phyloP scores from a whole-genome alignment of 176 grass and related monocot species.

The Carex kokanica region DNA sequence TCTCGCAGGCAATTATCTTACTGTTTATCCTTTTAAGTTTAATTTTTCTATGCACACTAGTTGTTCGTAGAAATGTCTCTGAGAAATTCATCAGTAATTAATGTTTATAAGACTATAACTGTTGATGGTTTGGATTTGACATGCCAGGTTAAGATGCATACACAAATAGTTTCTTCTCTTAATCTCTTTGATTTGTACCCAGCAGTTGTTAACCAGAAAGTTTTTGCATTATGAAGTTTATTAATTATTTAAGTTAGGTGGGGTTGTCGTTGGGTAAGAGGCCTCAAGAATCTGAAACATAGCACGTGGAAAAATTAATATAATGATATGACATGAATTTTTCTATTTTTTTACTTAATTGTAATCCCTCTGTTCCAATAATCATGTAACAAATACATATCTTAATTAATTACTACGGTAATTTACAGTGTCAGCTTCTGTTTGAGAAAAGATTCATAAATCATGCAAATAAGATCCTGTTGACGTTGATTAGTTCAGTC shows the following conservation, averaged over 20 bases:
- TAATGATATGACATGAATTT: background rate
- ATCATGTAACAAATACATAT: background rate
- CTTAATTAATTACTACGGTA: background rate
- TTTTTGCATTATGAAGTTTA: background rate
- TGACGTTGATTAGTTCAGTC: background rate
- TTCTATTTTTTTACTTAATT: background rate
- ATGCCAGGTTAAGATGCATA: background rate
- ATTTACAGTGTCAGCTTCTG: background rate
- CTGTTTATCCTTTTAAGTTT: background rate
- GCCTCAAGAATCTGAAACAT: conserved; percentile 10
- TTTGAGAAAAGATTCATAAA: background rate
- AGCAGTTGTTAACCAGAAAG: background rate
- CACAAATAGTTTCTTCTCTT: background rate
- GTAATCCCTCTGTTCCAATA: conserved; percentile 9
- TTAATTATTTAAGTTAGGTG: background rate
- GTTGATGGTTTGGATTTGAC: background rate
- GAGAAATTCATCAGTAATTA: background rate
- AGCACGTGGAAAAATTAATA: background rate
- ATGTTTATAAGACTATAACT: background rate
- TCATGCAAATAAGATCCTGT: background rate
- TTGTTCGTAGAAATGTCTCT: conserved; percentile 17
- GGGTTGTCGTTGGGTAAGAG: background rate
- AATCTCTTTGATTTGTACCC: background rate
- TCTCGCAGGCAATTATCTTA: conserved; percentile 60
- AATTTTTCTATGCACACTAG: background rate